phyloP scores from a whole-genome alignment of 140 eudicot genomes.

The Cichorium intybus region DNA sequence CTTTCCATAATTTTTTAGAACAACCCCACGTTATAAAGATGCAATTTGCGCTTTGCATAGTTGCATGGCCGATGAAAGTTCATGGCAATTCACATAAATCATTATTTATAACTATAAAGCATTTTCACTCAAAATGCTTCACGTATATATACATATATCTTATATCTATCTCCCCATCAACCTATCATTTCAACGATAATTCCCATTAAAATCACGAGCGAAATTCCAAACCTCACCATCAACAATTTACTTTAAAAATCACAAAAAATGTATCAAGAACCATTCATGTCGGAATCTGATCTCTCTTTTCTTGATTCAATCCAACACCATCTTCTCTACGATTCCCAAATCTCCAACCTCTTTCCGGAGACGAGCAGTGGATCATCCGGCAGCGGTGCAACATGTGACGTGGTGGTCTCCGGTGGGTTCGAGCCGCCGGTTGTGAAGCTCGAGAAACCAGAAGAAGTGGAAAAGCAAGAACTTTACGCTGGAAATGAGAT shows the following conservation, averaged over 20 bases:
- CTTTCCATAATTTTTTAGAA: not conserved
- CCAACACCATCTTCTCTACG: slow-evolving; percentile 37
- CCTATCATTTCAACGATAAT: slow-evolving; percentile 9
- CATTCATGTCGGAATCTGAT: slow-evolving; percentile 41
- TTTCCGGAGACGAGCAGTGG: slow-evolving; percentile 15
- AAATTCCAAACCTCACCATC: not conserved
- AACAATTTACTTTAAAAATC: not conserved
- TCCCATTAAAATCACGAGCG: slow-evolving; percentile 9
- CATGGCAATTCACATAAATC: slow-evolving; percentile 20
- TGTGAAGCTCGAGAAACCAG: too few relatives aligned
- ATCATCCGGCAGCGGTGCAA: not conserved
- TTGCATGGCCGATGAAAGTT: slow-evolving; percentile 29
- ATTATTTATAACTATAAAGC: not conserved
- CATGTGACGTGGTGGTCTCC: not conserved
- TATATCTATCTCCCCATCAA: slow-evolving; percentile 5
- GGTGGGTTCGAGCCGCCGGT: slow-evolving; percentile 15
- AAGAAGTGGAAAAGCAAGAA: not conserved
- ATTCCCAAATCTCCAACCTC: slow-evolving; percentile 29
- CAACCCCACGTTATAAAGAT: slow-evolving; percentile 19
- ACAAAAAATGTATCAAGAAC: slow-evolving; percentile 17
- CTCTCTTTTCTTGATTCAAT: slow-evolving; percentile 35
- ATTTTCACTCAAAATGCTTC: slow-evolving; percentile 4
- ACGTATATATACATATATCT: slow-evolving; percentile 29
- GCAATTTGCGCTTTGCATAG: slow-evolving; percentile 24
- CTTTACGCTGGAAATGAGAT: not conserved